Evolutionary conservation across 2,329 filamentous ascomycete species (phyloP), one percentile per base, ranked within the genome.

Genomic region (Chrysoporthe cubensis): DNA sequence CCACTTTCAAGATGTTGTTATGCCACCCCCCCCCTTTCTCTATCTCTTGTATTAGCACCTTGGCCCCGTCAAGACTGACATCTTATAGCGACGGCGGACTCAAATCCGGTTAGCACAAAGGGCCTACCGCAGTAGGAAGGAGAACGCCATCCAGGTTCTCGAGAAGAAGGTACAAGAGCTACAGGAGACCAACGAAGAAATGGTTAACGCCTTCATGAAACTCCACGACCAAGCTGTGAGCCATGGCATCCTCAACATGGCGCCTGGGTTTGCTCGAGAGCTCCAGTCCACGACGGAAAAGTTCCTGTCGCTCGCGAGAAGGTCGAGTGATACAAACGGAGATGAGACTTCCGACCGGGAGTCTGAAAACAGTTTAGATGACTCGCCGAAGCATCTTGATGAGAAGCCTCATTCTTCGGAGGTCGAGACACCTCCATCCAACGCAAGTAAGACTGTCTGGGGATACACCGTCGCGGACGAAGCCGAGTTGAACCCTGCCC

Each of bases 81-180:
- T 40, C 52, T 52, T 92, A 50, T 66, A 79, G 91, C 90, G 93
- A 70, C 90, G 94, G 64, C 87, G 94, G 65, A 95, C 92, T 5
- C 94, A 97, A 76, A 96, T 97, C 71, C 89, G 94, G 34, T 85
- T 95, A 65, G 94, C 94, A 1, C 94, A 97, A 77, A 84, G 93
- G 71, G 93, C 93, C 0, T 97, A 97, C 75, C 88, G 94, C 18
- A 88, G 91, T 74, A 89, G 94, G 63, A 97, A 97, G 78, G 94
- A 97, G 75, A 90, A 86, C 32, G 91, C 91, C 5, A 95, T 97
- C 66, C 85, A 88, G 40, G 88, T 87, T 0, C 83, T 97, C 13
- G 90, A 93, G 75, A 85, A 87, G 65, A 85, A 90, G 69, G 91
- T 95, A 37, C 82, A 88, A 65, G 84, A 87, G 34, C 85, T 96